Evolutionary conservation across 2,329 filamentous ascomycete genomes (phyloP), one percentile per base, ranked within the genome.

Genomic region (Dactylellina parvicollis): DNA sequence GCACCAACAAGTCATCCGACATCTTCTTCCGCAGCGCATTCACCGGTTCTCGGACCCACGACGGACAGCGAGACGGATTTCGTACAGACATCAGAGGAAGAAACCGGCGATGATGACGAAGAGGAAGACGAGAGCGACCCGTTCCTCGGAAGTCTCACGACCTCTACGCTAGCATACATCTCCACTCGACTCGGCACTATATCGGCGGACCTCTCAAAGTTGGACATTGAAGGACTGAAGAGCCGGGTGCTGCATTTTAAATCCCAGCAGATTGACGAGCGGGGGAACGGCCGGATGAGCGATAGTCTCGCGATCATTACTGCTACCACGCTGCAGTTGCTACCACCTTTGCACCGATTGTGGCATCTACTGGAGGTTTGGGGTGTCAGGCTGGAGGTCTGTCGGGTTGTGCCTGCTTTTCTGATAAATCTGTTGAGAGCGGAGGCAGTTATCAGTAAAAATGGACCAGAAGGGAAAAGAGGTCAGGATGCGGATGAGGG

Each of bases 281-380:
- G 64, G 60, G 91, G 91, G 80, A 86, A 86, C 75, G 88, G 86
- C 73, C 87, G 69, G 30, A 73, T 98, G 84, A 92, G 95, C 77
- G 95, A 98, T 80, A 88, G 96, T 78, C 93, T 92, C 7, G 92
- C 94, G 22, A 86, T 98, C 49, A 86, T 98, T 65, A 97, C 95
- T 0, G 91, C 93, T 26, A 96, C 94, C 32, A 90, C 96, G 16
- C 82, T 99, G n/a, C 91, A 95, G 79, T 88, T 92, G 2, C 84
- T 99, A 18, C 95, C 95, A 0, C 89, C 90, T 70, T 82, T 97
- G 42, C 90, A 92, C 8, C 88, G 86, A 61, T 81, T 99, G 20
- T 88, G 87, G 61, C 85, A 86, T 7, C 81, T 96, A n/a, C 83
- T 98, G 54, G 86, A 88, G 64, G 85, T 85, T 1, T 99, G 95